Percentiles rank a stretch among this genome's conserved stretches.
These are phyloP conservation scores for Talaromyces borbonicus DNA, from an alignment of 495 filamentous ascomycete species.

Conservation along the genomic window DNA sequence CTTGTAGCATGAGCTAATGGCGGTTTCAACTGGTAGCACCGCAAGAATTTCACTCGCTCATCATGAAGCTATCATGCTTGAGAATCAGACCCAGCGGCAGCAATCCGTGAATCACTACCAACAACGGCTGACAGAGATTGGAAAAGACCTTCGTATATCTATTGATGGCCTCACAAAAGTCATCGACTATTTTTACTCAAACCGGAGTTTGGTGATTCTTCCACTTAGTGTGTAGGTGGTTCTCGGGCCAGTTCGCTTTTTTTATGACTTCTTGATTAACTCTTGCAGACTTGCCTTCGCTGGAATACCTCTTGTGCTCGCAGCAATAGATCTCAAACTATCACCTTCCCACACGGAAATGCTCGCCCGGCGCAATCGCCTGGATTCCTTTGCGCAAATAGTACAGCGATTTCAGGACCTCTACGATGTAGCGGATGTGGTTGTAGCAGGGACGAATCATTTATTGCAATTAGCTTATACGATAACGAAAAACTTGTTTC, in stretches of 20 bases:
- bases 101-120: slow-evolving; percentile 9
- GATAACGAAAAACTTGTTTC: slow-evolving; percentile 21
- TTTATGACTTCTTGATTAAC: not conserved
- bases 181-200: slow-evolving; percentile 24
- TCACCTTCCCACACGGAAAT: slow-evolving; percentile 17
- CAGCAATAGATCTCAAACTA: slow-evolving; percentile 27
- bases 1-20: not conserved
- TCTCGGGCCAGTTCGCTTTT: not conserved
- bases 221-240: slow-evolving; percentile 24
- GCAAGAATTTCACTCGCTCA: slow-evolving; percentile 22
- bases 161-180: slow-evolving; percentile 16
- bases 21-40: too few relatives aligned
- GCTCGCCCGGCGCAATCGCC: slow-evolving; percentile 12
- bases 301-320: slow-evolving; percentile 24
- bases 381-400: slow-evolving; percentile 20
- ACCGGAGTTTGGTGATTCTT: slow-evolving; percentile 15
- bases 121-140: slow-evolving; percentile 9
- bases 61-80: slow-evolving; percentile 17
- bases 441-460: slow-evolving; percentile 21
- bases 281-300: slow-evolving; percentile 19
- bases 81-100: slow-evolving; percentile 10
- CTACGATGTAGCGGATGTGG: slow-evolving; percentile 27
- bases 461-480: slow-evolving; percentile 24
- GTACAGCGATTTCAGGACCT: slow-evolving; percentile 20
- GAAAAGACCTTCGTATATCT: slow-evolving; percentile 13